Base-by-base conservation (phyloP, 2,329 filamentous ascomycete species). In the Fusarium sp. region DNA sequence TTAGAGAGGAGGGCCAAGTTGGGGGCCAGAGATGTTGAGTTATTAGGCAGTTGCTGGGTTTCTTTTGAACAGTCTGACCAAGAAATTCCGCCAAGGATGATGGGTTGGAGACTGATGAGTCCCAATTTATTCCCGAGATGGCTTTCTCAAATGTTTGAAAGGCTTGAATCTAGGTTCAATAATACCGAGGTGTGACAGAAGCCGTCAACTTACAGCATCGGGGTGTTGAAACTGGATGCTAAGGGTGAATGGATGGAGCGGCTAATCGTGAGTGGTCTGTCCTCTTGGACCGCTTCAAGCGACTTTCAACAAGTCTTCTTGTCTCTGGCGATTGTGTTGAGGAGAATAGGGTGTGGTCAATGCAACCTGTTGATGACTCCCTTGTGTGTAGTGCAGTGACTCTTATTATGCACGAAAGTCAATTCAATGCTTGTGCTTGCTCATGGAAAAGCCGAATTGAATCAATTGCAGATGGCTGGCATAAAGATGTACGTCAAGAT, bases 271-370 rank as follows among this genome's bases (percentile, higher is more conserved):
- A 53, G 53, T 50, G 47, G 41, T 20, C 31, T 42, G 54, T 47
- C 47, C 56, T 49, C 67, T 53, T 56, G 56, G 60, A 22, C 54
- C 36, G 45, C 36, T 38, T 44, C 27, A 57, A 57, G 49, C 44
- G 42, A 64, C 60, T 56, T 42, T 11, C 17, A 29, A 33, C 20
- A 39, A 44, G n/a, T 33, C 47, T 27, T 60, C 55, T 70, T 41
- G 52, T 45, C 57, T 71, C 55, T 71, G 66, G 25, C 33, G 41
- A 53, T 55, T 49, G 50, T 54, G 39, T 47, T 75, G 57, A 53
- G 54, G 33, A 46, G 64, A 72, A 74, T 71, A 76, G 74, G 68
- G 74, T 76, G 72, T 76, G 72, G 71, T 68, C 75, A 67, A 76
- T 74, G 75, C 74, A 75, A 67, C 62, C 61, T 56, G 47, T 57